Evolutionary conservation across 257 asterid species (phyloP).

Genomic region (Thymus quinquecostatus): DNA sequence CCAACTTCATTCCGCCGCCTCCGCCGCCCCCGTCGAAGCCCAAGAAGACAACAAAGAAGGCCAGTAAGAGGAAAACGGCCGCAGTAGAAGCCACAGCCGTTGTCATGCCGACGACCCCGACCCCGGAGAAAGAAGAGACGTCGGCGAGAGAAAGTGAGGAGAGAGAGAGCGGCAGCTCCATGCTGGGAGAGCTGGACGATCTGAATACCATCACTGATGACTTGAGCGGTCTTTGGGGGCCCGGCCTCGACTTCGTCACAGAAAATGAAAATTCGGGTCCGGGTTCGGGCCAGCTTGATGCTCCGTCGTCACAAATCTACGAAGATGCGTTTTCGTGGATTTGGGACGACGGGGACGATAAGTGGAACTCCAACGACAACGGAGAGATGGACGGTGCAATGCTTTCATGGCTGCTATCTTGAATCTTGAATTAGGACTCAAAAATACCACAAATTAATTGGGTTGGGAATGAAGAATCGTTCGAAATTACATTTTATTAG

Average conservation of each 20-base stretch:
- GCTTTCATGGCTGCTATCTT: slow-evolving; percentile 61
- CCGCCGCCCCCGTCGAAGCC: slow-evolving; percentile 9
- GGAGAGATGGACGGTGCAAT: slow-evolving; percentile 42
- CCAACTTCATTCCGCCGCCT: slow-evolving; percentile 28
- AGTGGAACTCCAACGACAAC: background rate
- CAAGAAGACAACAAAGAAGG: slow-evolving; percentile 32
- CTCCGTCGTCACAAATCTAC: slow-evolving; percentile 21
- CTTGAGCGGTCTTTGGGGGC: slow-evolving; percentile 29
- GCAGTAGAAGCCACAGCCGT: slow-evolving; percentile 3
- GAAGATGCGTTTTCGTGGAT: slow-evolving; percentile 42
- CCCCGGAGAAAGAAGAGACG: slow-evolving; percentile 33
- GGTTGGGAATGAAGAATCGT: too few relatives aligned
- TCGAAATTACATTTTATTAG: background rate
- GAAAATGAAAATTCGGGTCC: background rate
- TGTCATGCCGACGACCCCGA: slow-evolving; percentile 50
- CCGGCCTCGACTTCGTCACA: background rate
- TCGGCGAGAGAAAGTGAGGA: background rate
- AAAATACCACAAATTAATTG: too few relatives aligned
- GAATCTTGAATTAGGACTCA: too few relatives aligned
- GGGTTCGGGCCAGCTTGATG: background rate
- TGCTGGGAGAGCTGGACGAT: slow-evolving; percentile 29
- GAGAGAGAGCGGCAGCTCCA: background rate
- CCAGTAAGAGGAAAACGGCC: background rate
- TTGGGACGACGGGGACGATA: slow-evolving; percentile 37
- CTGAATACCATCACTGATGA: slow-evolving; percentile 34